Conservation (phyloP, 345 rosid species). For the Mangifera indica region DNA sequence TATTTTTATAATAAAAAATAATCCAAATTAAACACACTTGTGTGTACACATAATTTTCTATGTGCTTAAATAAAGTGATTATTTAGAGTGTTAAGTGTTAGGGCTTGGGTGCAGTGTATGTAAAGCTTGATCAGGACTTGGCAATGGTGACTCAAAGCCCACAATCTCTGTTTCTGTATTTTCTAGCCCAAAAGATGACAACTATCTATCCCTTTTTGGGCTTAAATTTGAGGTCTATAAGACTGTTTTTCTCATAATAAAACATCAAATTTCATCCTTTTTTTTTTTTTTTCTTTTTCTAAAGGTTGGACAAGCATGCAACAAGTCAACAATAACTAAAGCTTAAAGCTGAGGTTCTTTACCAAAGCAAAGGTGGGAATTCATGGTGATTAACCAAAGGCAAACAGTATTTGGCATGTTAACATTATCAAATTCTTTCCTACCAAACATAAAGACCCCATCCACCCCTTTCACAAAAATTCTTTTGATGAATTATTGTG, state of each 20-base stretch:
- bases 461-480: background rate
- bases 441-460: conserved; percentile 23
- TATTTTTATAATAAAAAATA: no score
- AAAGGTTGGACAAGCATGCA: background rate
- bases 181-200: no score
- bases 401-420: background rate
- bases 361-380: background rate
- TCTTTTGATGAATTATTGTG: conserved; percentile 21
- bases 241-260: no score
- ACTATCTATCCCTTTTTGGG: no score
- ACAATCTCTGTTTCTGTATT: no score
- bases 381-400: background rate
- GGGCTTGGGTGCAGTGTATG: no score
- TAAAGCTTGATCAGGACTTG: no score
- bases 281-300: background rate
- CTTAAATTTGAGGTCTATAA: background rate
- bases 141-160: background rate
- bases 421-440: background rate
- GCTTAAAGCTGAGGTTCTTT: conserved; percentile 4
- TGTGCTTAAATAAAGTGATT: no score
- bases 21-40: no score
- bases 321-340: background rate
- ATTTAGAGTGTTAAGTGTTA: no score
- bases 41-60: no score
- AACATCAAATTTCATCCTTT: no score